Conservation (phyloP, 148 eudicot genomes). For the Heliamphora exappendiculata region DNA sequence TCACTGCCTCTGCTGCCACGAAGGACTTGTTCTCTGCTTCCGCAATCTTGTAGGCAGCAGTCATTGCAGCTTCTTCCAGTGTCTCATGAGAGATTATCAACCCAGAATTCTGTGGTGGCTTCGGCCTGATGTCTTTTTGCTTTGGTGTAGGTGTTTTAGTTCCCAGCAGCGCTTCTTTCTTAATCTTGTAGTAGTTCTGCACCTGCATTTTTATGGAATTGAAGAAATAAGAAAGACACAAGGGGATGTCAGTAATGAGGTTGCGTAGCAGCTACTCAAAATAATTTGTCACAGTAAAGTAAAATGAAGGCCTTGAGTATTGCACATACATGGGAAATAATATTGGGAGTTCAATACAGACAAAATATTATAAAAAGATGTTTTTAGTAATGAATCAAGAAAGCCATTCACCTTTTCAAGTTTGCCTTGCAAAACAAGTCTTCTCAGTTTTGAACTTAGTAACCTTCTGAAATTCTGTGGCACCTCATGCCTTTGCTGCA, state of each 20-base stretch:
- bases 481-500: too few species aligned
- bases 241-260: too few species aligned
- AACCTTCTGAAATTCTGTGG: slow-evolving; percentile 21
- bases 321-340: too few species aligned
- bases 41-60: slow-evolving; percentile 21
- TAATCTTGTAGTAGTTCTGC: slow-evolving; percentile 18
- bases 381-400: neutral
- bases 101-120: slow-evolving; percentile 1
- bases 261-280: neutral
- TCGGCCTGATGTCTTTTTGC: slow-evolving; percentile 4
- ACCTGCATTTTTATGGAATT: slow-evolving; percentile 21
- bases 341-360: neutral
- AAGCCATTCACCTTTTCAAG: slow-evolving; percentile 19
- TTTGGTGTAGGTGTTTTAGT: slow-evolving; percentile 16
- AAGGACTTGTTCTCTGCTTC: slow-evolving; percentile 20
- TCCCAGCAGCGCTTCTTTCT: neutral
- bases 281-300: neutral
- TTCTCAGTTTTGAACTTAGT: slow-evolving; percentile 19
- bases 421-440: slow-evolving; percentile 23
- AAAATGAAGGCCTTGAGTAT: too few species aligned
- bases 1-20: slow-evolving; percentile 23
- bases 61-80: slow-evolving; percentile 16
- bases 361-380: neutral
- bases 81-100: slow-evolving; percentile 5
- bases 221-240: too few species aligned